Evolutionary conservation across 2,329 filamentous ascomycete genomes (phyloP).

Genomic region (Apiospora hydei): DNA sequence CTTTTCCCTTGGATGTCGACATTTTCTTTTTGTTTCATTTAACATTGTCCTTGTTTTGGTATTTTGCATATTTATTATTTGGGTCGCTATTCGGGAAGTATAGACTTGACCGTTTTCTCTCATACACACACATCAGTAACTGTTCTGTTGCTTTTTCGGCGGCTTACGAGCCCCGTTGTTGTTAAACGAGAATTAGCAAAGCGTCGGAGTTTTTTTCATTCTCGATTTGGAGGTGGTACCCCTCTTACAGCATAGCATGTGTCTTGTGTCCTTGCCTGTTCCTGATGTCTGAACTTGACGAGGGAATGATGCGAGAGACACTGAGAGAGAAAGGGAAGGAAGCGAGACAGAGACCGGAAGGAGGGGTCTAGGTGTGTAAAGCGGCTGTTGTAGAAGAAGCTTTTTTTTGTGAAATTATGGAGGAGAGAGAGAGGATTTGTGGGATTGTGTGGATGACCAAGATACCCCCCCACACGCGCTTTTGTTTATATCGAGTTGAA

Average conservation of each 20-base stretch:
- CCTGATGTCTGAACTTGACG: not conserved
- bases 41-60: not conserved
- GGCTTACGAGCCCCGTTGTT: not conserved
- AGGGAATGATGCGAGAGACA: not conserved
- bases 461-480: conserved; percentile 19
- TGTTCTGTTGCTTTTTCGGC: not conserved
- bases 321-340: not conserved
- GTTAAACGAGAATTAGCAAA: not conserved
- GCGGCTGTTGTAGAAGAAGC: not conserved
- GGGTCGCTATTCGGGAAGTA: not conserved
- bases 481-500: not conserved
- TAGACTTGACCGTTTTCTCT: not conserved
- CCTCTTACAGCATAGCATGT: conserved; percentile 1
- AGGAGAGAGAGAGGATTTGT: not conserved
- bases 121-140: not conserved
- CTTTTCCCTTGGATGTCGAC: not conserved
- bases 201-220: not conserved
- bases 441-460: conserved; percentile 21
- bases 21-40: not conserved
- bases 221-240: not conserved
- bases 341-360: not conserved
- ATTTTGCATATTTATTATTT: not conserved
- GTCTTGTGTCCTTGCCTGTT: conserved; percentile 5
- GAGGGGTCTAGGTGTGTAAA: not conserved
- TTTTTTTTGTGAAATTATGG: not conserved